A percentile compares a stretch with the other conserved stretches of the same genome.
Conservation (phyloP, 169 alveolate species). For the Plasmodium billcollinsi region DNA sequence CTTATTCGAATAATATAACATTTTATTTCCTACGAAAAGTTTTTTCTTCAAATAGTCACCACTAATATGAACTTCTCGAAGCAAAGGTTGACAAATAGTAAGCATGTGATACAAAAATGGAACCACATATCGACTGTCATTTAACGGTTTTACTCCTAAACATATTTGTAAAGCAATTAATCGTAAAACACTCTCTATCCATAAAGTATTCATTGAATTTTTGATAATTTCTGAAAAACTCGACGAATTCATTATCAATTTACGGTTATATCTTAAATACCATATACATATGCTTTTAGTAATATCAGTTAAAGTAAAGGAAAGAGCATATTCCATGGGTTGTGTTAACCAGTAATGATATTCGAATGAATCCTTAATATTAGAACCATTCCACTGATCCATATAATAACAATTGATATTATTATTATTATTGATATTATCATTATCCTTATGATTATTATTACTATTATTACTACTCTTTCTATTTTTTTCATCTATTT, state of each 20-base stretch:
- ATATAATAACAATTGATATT: no score
- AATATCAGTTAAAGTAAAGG: constrained; percentile 69
- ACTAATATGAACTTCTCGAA: constrained; percentile 37
- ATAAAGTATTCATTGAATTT: constrained; percentile 77
- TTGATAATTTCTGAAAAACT: constrained; percentile 64
- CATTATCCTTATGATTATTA: not conserved
- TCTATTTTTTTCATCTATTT: constrained; percentile 28
- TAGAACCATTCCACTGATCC: not conserved
- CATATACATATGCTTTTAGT: constrained; percentile 76
- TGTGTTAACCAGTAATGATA: constrained; percentile 52
- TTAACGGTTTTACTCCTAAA: constrained; percentile 79
- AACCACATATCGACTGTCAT: constrained; percentile 75
- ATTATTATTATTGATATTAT: constrained; percentile 10
- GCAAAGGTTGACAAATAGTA: constrained; percentile 77
- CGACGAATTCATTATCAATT: constrained; percentile 59
- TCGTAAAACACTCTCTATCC: constrained; percentile 82
- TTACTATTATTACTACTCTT: not conserved
- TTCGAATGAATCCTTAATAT: constrained; percentile 48
- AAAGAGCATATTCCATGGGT: constrained; percentile 63
- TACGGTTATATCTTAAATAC: constrained; percentile 53
- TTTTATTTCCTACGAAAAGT: constrained; percentile 15
- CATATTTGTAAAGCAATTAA: constrained; percentile 81
- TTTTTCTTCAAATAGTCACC: constrained; percentile 37
- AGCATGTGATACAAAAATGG: constrained; percentile 81
- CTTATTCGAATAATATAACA: constrained; percentile 35